phyloP scores from a whole-genome alignment of 768 basidiomycete genomes.

The Phlegmacium glaucopus region DNA sequence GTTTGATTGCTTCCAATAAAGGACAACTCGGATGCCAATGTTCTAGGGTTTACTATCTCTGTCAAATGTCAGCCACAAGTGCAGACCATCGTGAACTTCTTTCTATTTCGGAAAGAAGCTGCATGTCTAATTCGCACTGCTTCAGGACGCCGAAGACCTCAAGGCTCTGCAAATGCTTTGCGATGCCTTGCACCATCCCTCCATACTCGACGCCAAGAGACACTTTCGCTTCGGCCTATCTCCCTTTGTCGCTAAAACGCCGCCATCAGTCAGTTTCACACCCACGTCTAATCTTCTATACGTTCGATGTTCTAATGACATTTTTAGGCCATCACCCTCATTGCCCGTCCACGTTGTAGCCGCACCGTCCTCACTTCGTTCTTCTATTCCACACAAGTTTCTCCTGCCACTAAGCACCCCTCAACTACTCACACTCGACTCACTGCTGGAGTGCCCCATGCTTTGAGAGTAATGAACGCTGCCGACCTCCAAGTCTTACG shows the following conservation, averaged over 20 bases:
- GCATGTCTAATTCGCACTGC: not conserved
- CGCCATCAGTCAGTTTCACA: not conserved
- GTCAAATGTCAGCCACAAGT: not conserved
- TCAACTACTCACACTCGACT: not conserved
- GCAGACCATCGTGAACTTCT: not conserved
- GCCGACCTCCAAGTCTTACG: constrained; percentile 18
- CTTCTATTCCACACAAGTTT: constrained; percentile 1
- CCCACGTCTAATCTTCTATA: not conserved
- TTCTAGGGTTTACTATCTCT: not conserved
- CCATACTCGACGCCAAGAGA: constrained; percentile 13
- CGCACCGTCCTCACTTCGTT: constrained; percentile 4
- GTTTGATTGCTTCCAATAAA: not conserved
- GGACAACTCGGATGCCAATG: not conserved
- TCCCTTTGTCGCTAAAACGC: not conserved
- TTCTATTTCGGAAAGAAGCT: not conserved
- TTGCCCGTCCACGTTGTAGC: constrained; percentile 8
- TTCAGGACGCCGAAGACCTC: constrained; percentile 8
- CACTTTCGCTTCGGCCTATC: constrained; percentile 8
- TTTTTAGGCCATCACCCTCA: constrained; percentile 3
- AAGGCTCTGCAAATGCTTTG: constrained; percentile 7
- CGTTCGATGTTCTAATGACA: constrained; percentile 7
- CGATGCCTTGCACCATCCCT: constrained; percentile 16
- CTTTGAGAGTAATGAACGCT: constrained; percentile 8
- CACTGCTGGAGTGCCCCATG: not conserved
- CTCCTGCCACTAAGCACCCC: not conserved